These are phyloP conservation scores for Collybia mongolica DNA, from an alignment of 768 basidiomycete genomes.

Conservation along the genomic window DNA sequence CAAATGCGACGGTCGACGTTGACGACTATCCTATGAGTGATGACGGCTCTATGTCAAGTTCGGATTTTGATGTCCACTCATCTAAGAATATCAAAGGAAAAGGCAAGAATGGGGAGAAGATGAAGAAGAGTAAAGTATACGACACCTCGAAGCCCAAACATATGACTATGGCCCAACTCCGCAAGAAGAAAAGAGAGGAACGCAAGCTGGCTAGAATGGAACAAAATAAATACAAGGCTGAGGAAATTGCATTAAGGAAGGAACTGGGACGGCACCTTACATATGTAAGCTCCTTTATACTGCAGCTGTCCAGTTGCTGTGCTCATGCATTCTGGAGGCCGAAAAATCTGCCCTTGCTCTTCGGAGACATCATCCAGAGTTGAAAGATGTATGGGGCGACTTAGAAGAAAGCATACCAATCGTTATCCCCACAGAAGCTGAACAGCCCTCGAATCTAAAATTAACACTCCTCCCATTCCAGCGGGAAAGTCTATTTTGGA, in stretches of 20 bases:
- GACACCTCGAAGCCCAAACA: constrained; percentile 16
- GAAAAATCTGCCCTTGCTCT: constrained; percentile 69
- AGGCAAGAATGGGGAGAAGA: constrained; percentile 26
- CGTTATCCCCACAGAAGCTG: constrained; percentile 64
- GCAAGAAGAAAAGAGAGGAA: constrained; percentile 23
- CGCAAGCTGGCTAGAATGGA: constrained; percentile 20
- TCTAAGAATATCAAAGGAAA: constrained; percentile 33
- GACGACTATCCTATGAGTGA: constrained; percentile 27
- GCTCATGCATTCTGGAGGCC: constrained; percentile 41
- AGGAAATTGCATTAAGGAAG: constrained; percentile 47
- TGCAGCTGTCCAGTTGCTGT: not conserved
- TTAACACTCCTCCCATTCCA: constrained; percentile 92
- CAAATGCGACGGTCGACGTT: constrained; percentile 24
- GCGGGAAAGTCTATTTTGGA: constrained; percentile 92
- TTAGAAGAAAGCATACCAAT: constrained; percentile 62
- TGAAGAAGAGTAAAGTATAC: constrained; percentile 16
- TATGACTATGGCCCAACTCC: constrained; percentile 34
- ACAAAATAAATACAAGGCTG: constrained; percentile 33
- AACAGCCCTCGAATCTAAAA: constrained; percentile 83
- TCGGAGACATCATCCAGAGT: constrained; percentile 73
- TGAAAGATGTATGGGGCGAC: constrained; percentile 86
- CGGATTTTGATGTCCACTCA: constrained; percentile 26
- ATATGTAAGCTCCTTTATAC: constrained; percentile 40
- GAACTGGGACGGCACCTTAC: constrained; percentile 77
- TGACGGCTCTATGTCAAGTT: constrained; percentile 15